These are phyloP conservation scores for Suillus luteus DNA, from an alignment of 768 basidiomycete genomes.

Conservation along the genomic window DNA sequence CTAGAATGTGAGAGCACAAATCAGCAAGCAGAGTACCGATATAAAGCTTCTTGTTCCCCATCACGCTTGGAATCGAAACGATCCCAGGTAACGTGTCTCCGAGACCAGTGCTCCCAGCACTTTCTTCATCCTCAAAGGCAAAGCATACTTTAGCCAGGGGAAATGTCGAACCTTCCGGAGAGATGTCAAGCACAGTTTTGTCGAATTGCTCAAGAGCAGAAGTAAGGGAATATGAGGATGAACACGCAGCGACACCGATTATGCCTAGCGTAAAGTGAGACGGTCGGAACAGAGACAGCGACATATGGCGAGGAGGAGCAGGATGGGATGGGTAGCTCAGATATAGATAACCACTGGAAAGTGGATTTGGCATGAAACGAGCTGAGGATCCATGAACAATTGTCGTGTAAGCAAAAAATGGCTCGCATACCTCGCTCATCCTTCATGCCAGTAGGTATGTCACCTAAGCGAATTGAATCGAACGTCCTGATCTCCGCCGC, in stretches of 20 bases:
- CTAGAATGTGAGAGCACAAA: conserved; percentile 83
- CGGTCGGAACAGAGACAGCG: conserved; percentile 72
- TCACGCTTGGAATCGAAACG: conserved; percentile 78
- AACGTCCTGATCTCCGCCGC: conserved; percentile 73
- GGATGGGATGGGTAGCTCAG: conserved; percentile 79
- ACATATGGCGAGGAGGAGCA: conserved; percentile 62
- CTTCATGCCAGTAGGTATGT: conserved; percentile 78
- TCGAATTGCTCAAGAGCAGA: conserved; percentile 68
- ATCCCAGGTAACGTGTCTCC: conserved; percentile 62
- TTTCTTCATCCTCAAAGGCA: conserved; percentile 74
- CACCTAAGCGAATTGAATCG: conserved; percentile 72
- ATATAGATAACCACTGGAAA: conserved; percentile 80
- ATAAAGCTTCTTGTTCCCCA: conserved; percentile 87
- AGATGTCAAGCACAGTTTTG: conserved; percentile 60
- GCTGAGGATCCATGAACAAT: conserved; percentile 41
- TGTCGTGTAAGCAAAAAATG: conserved; percentile 7
- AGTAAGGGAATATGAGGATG: conserved; percentile 52
- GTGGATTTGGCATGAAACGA: conserved; percentile 78
- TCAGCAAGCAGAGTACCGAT: conserved; percentile 88
- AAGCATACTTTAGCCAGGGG: conserved; percentile 84
- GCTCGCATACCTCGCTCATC: conserved; percentile 67
- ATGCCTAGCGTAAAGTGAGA: conserved; percentile 87
- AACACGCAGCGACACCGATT: conserved; percentile 81
- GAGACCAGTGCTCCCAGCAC: conserved; percentile 52
- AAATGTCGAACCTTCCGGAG: conserved; percentile 65